phyloP scores from a whole-genome alignment of 768 basidiomycete genomes.

The Mycena amicta region DNA sequence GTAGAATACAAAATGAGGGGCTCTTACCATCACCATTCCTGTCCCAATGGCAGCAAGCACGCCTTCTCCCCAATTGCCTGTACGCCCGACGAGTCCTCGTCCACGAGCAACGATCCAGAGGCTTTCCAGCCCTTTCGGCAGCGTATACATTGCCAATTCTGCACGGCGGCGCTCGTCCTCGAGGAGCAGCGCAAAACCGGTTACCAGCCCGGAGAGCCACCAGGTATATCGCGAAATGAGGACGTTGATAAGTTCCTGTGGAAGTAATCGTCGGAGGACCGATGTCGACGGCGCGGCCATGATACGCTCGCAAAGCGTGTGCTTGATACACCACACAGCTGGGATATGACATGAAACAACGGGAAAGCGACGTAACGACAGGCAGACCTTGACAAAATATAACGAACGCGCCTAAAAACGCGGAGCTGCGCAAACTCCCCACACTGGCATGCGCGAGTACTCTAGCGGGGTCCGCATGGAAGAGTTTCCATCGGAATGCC shows the following conservation, averaged over 20 bases:
- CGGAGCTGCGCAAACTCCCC: constrained; percentile 81
- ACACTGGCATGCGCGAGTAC: constrained; percentile 66
- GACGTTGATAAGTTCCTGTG: constrained; percentile 51
- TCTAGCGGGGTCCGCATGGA: constrained; percentile 63
- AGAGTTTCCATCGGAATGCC: constrained; percentile 73
- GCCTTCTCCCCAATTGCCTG: constrained; percentile 68
- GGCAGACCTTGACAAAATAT: constrained; percentile 76
- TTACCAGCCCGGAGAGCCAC: constrained; percentile 71
- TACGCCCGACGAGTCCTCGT: constrained; percentile 72
- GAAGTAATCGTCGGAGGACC: constrained; percentile 41
- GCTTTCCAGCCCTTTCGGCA: constrained; percentile 90
- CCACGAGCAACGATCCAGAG: constrained; percentile 83
- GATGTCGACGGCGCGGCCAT: constrained; percentile 31
- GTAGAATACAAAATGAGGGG: no score
- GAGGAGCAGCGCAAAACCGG: constrained; percentile 79
- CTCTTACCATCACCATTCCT: constrained; percentile 47
- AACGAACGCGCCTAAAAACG: constrained; percentile 86
- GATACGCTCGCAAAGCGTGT: constrained; percentile 56
- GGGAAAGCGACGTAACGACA: not conserved
- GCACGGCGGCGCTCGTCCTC: constrained; percentile 88
- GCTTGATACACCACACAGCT: constrained; percentile 72
- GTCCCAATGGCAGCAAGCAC: constrained; percentile 11
- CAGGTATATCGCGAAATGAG: constrained; percentile 72
- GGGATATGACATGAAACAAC: not conserved
- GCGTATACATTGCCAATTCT: constrained; percentile 89